Base-by-base conservation (phyloP, 2,329 filamentous ascomycete genomes). In the Colletotrichum magnum region DNA sequence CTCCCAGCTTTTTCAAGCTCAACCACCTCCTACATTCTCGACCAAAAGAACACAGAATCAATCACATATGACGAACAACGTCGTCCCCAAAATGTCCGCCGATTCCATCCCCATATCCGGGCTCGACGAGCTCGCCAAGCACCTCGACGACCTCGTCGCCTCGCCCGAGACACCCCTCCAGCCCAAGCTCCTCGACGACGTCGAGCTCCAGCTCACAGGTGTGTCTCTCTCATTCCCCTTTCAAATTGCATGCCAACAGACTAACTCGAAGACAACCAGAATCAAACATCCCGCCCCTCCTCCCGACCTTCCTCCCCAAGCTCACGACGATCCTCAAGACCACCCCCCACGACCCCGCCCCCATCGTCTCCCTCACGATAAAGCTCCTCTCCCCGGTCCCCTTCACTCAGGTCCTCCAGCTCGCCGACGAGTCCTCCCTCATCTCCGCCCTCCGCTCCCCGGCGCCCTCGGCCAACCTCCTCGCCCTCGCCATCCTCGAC, bases 181-280 rank as follows among this genome's bases (percentile, higher is more conserved):
- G 68, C 77, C 79, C 12, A 85, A 85, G 72, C 80, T 90, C 2
- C 86, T 91, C 68, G 89, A 90, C 74, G 79, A 88, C 74, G 84
- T 90, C 52, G 85, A 88, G 73, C 83, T 90, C 4, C 88, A 90
- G 74, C 79, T 91, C 16, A 89, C 82, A 50, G 85, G 87, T 86
- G 75, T 28, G 76, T 67, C 12, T 36, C 3, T 28, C 36, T 13
- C 16, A 13, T n/a, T 16, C 28, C 28, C 18, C 18, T 18, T 18
- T 18, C 18, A 18, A 18, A 18, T 18, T 18, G 18, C 18, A 18
- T 18, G 18, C 18, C 18, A 18, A 18, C 18, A 18, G 18, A 18
- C 18, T 18, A 18, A 18, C 18, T 18, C 18, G 18, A 18, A 18
- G 18, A 18, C 18, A 18, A 18, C 18, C 18, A 18, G 87, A 88